Base-by-base conservation (phyloP, 176 grass and related monocot genomes). In the Carex parvula region DNA sequence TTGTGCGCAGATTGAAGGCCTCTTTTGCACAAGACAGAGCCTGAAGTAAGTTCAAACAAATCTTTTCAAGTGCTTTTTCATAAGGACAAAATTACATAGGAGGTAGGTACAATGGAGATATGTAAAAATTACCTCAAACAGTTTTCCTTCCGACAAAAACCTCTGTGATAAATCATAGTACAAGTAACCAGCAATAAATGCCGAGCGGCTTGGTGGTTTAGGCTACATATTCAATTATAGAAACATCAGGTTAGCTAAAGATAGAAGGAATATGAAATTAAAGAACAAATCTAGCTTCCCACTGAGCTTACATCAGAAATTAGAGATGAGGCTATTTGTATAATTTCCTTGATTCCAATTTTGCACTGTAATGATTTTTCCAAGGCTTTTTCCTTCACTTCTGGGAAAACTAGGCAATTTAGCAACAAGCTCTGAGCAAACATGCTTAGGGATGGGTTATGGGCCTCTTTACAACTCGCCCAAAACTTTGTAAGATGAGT, bases 121-220 rank as follows among this genome's bases (percentile, higher is more conserved):
- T 4, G 20, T 60, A 66, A 2, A 81, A 64, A 82, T 86, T 90
- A 94, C 95, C 88, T 95, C 87, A 64, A 81, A 74, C 74, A 88
- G 16, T 89, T 85, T 79, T 85, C 95, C 95, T 56, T 80, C 83
- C 48, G 83, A 88, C 15, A 86, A 54, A 90, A 92, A 57, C 73
- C 88, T 92, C 87, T 95, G 88, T 55, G 95, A 90, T 69, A 95
- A 90, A 90, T 93, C 92, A 66, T 93, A 91, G 84, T 98, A 98
- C 20, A 94, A 61, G 86, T 70, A 87, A 8, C 91, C 64, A 91
- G 89, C 95, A 81, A 93, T 10, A 86, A 90, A 98, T 16, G 26
- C 70, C 22, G 94, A 91, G 8, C 87, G 88, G 59, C 80, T 84
- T 86, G 48, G 60, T 15, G 65, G 80, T 66, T 85, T 62, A 84